These are phyloP conservation scores for Annulohypoxylon stygium DNA, from an alignment of 495 filamentous ascomycete genomes.

Conservation along the genomic window DNA sequence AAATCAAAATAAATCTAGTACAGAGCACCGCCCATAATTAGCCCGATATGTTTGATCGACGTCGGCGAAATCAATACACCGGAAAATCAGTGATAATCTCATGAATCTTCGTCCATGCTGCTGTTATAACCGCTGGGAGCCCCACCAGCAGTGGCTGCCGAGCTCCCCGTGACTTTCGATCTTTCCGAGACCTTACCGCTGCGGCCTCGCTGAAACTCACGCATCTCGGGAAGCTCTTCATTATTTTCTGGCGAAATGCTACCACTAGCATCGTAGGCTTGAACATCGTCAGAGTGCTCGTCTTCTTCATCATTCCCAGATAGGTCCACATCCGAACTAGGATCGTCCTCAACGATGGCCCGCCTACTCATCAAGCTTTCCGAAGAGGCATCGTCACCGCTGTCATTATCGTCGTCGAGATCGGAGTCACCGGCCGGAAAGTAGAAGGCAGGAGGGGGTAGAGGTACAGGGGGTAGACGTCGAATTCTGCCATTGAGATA, in stretches of 20 bases:
- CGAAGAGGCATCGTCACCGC: constrained; percentile 46
- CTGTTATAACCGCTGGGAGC: constrained; percentile 59
- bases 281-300: constrained; percentile 49
- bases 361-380: constrained; percentile 50
- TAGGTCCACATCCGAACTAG: constrained; percentile 46
- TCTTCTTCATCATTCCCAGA: constrained; percentile 54
- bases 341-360: constrained; percentile 46
- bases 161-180: constrained; percentile 55
- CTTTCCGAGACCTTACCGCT: constrained; percentile 14
- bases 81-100: constrained; percentile 1
- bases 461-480: constrained; percentile 55
- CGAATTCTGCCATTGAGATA: constrained; percentile 51
- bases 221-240: constrained; percentile 21
- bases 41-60: background rate
- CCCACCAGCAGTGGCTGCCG: constrained; percentile 59
- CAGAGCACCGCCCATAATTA: background rate
- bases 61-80: background rate
- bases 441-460: constrained; percentile 61
- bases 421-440: constrained; percentile 55
- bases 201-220: constrained; percentile 17
- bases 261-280: constrained; percentile 34
- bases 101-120: constrained; percentile 52
- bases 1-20: constrained; percentile 6
- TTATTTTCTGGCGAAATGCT: constrained; percentile 36
- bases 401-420: constrained; percentile 45